Conservation (phyloP, 208 protist species). For the Acanthamoeba triangularis region DNA sequence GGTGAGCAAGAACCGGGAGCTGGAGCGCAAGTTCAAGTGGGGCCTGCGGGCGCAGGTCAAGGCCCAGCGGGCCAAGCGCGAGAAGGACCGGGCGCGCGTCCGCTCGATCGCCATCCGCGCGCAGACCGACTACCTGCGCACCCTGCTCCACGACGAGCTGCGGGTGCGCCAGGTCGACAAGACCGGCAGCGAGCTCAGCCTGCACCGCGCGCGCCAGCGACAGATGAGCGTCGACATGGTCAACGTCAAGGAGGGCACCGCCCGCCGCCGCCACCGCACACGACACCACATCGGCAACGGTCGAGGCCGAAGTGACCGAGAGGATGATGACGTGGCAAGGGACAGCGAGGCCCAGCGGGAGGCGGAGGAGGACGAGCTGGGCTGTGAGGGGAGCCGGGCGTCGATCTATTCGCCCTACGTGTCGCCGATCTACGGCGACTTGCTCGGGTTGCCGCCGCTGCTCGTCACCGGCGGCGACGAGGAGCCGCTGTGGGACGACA, state of each 20-base stretch:
- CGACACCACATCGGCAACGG: background rate
- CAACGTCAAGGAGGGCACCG: background rate
- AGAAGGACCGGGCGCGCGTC: background rate
- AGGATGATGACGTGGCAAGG: background rate
- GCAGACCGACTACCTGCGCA: background rate
- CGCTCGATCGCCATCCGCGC: background rate
- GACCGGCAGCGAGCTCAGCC: background rate
- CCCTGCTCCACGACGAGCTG: background rate
- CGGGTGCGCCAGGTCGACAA: background rate
- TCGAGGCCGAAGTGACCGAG: background rate
- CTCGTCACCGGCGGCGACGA: constrained; percentile 1
- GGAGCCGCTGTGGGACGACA: constrained; percentile 7
- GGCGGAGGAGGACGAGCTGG: background rate
- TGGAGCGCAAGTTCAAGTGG: background rate
- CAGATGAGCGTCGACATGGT: background rate
- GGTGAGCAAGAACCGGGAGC: background rate
- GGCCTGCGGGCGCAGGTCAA: background rate
- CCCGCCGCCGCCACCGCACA: background rate
- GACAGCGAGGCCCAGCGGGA: background rate
- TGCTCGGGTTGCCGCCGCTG: background rate
- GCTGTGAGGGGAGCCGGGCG: background rate
- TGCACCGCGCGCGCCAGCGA: background rate
- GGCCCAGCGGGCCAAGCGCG: background rate
- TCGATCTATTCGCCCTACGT: constrained; percentile 39
- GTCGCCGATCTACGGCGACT: constrained; percentile 26